Evolutionary conservation across 2,329 filamentous ascomycete genomes (phyloP), one percentile per base, ranked within the genome.

Genomic region (Aspergillus terreus): DNA sequence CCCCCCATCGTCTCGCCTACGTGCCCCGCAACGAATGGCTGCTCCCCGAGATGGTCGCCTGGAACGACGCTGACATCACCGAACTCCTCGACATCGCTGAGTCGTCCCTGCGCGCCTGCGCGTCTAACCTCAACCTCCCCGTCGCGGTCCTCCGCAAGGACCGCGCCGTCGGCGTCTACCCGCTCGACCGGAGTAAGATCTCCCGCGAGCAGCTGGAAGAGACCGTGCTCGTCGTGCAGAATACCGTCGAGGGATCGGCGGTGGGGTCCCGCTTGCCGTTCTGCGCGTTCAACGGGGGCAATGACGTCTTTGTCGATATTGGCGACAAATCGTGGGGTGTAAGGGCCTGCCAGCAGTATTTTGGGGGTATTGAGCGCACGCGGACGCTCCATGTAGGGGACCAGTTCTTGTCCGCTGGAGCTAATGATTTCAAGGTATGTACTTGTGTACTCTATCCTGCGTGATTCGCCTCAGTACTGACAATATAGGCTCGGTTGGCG

Each of bases 291-390:
- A 11, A 42, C 81, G 78, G 92, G 49, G 94, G 94, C 10, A 92
- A 94, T 56, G 94, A 99, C 69, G 91, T 97, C 40, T 99, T 99
- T 72, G 92, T 99, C 49, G 94, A 99, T 69, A 96, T 99, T 65
- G 94, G 94, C 50, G 94, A 99, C 75, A 99, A 99, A 75, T 91
- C 87, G 48, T 95, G 92, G 88, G 94, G 94, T 58, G 94, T 99
- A 2, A 81, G 88, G 32, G 90, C 92, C 4, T 96, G 92, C 68
- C 94, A 99, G 75, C 82, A 86, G 52, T 96, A 90, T 77, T 96
- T 96, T 68, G 88, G 87, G 4, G 83, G 78, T 1, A 82, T 96
- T 60, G 78, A 81, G 46, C 88, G 85, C 3, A 83, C 86, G 58
- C 87, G 88, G 64, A 96, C 92, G 7, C 78, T 99, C 52, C 94